Percentiles rank a stretch among this genome's conserved stretches.
phyloP scores from a whole-genome alignment of 257 asterid species.

The Rhazya stricta region DNA sequence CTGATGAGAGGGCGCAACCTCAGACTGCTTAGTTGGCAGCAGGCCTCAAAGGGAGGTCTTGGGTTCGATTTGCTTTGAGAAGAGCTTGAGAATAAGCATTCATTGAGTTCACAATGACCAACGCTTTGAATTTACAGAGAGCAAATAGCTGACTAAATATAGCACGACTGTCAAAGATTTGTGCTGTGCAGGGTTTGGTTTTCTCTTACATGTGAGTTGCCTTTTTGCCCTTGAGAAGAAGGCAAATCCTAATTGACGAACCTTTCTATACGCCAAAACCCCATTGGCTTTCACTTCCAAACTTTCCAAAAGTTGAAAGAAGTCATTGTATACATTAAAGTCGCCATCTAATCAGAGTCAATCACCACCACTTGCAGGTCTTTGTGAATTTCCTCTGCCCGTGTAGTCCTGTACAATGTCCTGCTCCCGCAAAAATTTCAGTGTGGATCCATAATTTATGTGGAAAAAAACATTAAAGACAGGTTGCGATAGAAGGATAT shows the following conservation, averaged over 20 bases:
- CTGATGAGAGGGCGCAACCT: too few species aligned
- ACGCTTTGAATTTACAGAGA: too few species aligned
- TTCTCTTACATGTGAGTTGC: background rate
- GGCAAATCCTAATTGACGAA: background rate
- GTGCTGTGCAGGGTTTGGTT: background rate
- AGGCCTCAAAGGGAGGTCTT: too few species aligned
- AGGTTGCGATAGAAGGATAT: background rate
- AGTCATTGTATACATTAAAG: background rate
- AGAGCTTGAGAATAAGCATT: too few species aligned
- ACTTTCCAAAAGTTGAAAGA: background rate
- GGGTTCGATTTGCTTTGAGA: too few species aligned
- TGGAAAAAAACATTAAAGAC: background rate
- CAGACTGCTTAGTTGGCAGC: background rate
- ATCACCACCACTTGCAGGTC: background rate
- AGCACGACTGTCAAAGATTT: background rate
- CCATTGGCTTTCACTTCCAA: background rate
- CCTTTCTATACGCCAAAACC: background rate
- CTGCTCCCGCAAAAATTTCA: background rate
- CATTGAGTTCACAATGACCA: background rate
- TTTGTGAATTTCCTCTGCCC: background rate
- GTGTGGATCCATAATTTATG: background rate
- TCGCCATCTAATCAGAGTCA: background rate
- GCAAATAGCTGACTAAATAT: too few species aligned
- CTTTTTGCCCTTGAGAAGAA: background rate
- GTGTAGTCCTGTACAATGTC: background rate